Evolutionary conservation across 257 asterid genomes (phyloP).

Genomic region (Forsythia viridissima): DNA sequence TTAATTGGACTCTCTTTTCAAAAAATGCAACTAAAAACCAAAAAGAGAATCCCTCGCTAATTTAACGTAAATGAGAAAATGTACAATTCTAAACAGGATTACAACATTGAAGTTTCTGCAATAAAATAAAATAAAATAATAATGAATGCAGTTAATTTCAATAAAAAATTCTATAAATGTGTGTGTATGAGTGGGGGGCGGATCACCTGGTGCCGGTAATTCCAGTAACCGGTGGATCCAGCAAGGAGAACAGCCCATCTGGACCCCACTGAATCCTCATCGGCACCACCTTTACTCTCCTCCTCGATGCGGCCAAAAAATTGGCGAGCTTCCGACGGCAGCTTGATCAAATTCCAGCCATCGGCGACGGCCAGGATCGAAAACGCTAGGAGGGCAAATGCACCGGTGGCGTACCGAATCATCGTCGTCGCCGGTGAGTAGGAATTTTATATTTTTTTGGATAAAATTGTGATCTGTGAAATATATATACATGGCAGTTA

Average conservation of each 20-base stretch:
- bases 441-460: background rate
- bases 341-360: conserved; percentile 52
- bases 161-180: background rate
- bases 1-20: background rate
- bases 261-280: conserved; percentile 68
- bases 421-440: conserved; percentile 23
- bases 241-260: conserved; percentile 92
- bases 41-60: background rate
- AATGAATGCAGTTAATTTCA: background rate
- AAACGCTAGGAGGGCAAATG: conserved; percentile 50
- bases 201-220: conserved; percentile 91
- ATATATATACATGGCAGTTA: too few relatives aligned
- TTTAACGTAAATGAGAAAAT: background rate
- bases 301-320: conserved; percentile 28
- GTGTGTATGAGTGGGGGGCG: background rate
- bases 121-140: too few relatives aligned
- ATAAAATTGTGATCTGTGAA: too few relatives aligned
- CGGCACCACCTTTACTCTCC: conserved; percentile 31
- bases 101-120: background rate
- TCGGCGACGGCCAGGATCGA: conserved; percentile 49
- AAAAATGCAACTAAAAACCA: background rate
- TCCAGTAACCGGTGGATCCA: conserved; percentile 91
- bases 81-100: background rate
- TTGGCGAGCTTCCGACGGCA: conserved; percentile 61
- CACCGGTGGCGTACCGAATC: conserved; percentile 50